Evolutionary conservation across 2,329 filamentous ascomycete species (phyloP), one percentile per base, ranked within the genome.

Genomic region (Clonostachys sp.): DNA sequence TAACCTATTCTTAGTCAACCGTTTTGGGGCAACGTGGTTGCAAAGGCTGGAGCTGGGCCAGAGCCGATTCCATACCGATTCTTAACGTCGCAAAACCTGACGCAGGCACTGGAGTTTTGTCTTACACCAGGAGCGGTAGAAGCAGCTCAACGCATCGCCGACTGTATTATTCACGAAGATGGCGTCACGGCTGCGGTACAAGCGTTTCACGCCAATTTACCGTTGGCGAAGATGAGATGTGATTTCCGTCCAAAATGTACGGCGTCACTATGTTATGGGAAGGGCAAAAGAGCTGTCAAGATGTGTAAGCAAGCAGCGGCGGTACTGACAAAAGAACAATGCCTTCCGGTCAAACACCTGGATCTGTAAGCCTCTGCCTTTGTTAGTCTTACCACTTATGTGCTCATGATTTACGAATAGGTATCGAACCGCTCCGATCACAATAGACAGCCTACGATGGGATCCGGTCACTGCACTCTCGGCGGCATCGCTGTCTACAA

Each of bases 1-100:
- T 34, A 12, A 35, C 17, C 5, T 10, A 13, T 36, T 9, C 8
- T 6, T 33, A 58, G 54, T 44, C 70, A 72, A 52, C 67, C 67
- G 17, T 73, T 72, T 48, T 73, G 70, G 70, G 68, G 64, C 12
- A 55, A 62, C 9, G 71, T 72, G 68, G 61, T 72, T 2, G 60
- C 60, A 5, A 54, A 55, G 35, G 68, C 67, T 2, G 68, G 68
- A 16, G 70, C 68, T 6, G 70, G 70, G 4, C 68, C 67, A 13
- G 45, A 60, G 16, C 61, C 68, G 0, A 62, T 69, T 7, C 62
- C 64, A 2, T 60, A 67, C 46, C 67, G 65, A 53, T 49, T 55
- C 16, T 58, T 72, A 2, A 62, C 54, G 8, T 53, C 48, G 2
- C 55, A 65, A 17, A 66, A 58, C 16, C 60, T 73, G 6, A 61